Evolutionary conservation across 148 eudicot species (phyloP).

Genomic region (Rhododendron mucronatum): DNA sequence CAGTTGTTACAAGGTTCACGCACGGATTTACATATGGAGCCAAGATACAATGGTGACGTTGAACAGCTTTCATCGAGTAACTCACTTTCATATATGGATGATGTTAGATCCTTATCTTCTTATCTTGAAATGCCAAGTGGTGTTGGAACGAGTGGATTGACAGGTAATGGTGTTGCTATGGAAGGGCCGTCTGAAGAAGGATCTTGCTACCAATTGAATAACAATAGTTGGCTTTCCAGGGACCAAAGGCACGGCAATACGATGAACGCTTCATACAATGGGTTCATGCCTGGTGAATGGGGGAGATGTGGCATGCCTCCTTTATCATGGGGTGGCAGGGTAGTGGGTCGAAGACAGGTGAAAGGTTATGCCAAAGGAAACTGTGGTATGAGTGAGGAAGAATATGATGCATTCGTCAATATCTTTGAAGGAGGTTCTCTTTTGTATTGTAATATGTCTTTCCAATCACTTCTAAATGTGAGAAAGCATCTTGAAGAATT

Average conservation of each 20-base stretch:
- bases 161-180: conserved; percentile 43
- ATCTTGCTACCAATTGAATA: conserved; percentile 65
- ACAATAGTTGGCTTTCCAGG: conserved; percentile 64
- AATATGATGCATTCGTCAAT: conserved; percentile 78
- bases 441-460: conserved; percentile 92
- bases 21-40: conserved; percentile 38
- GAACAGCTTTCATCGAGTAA: conserved; percentile 41
- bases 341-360: conserved; percentile 73
- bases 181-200: conserved; percentile 97
- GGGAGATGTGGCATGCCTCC: conserved; percentile 51
- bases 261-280: conserved; percentile 53
- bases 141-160: conserved; percentile 33
- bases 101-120: conserved; percentile 44
- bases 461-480: conserved; percentile 90
- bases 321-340: conserved; percentile 86
- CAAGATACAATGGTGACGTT: conserved; percentile 33
- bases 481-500: conserved; percentile 96
- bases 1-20: conserved; percentile 44
- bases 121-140: conserved; percentile 46
- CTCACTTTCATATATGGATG: conserved; percentile 45
- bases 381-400: conserved; percentile 61
- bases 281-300: conserved; percentile 65
- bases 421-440: conserved; percentile 95
- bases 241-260: conserved; percentile 49
- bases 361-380: conserved; percentile 46